phyloP scores from a whole-genome alignment of 306 rosid species.

The Cajanus cajan region DNA sequence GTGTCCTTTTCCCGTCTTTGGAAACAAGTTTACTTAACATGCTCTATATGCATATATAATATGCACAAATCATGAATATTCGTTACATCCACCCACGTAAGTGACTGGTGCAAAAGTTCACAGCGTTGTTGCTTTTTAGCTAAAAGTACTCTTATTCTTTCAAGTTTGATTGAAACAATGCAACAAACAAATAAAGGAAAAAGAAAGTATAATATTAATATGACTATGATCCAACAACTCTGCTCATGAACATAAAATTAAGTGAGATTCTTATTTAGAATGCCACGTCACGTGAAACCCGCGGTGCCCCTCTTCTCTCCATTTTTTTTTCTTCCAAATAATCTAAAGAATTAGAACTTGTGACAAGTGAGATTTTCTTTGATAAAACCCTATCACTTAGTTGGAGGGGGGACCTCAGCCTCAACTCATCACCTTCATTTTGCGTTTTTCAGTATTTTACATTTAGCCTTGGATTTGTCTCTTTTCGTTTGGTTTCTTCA shows the following conservation, averaged over 20 bases:
- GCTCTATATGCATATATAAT: neutral
- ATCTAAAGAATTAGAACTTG: neutral
- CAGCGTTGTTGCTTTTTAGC: neutral
- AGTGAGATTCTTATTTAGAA: neutral
- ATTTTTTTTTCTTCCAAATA: neutral
- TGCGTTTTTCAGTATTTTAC: neutral
- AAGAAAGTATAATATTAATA: neutral
- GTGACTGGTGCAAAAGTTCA: neutral
- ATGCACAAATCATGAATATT: neutral
- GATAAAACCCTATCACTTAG: neutral
- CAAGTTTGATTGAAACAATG: neutral
- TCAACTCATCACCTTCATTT: neutral
- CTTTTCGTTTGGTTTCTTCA: neutral
- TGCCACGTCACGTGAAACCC: conserved; percentile 34
- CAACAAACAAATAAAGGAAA: neutral
- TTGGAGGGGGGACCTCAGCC: neutral
- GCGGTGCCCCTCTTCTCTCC: neutral
- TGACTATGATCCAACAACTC: neutral
- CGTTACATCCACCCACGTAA: neutral
- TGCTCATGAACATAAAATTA: neutral
- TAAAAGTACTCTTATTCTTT: neutral
- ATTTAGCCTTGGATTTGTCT: neutral
- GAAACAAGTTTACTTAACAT: neutral
- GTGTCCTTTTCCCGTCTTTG: neutral
- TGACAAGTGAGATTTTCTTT: neutral